phyloP scores from a whole-genome alignment of 768 basidiomycete genomes.

The Rhizopogon roseolus region DNA sequence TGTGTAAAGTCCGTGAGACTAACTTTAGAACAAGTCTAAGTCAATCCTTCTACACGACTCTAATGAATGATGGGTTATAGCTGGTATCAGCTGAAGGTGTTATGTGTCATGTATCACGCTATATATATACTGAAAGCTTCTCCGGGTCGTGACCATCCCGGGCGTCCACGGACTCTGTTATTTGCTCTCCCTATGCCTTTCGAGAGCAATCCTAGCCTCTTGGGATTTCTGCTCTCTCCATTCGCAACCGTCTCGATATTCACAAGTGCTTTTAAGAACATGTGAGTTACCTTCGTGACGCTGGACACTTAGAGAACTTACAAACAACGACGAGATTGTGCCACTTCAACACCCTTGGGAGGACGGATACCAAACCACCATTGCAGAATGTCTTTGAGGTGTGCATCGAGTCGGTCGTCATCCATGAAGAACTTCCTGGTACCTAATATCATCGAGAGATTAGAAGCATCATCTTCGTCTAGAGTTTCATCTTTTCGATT shows the following conservation, averaged over 20 bases:
- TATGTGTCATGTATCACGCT: too few species aligned
- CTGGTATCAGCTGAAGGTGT: too few species aligned
- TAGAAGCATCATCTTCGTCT: not conserved
- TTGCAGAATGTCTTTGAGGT: constrained; percentile 49
- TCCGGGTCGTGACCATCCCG: not conserved
- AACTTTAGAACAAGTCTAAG: too few species aligned
- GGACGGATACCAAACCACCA: constrained; percentile 77
- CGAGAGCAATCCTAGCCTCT: constrained; percentile 19
- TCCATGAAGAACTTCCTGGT: constrained; percentile 55
- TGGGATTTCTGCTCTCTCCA: constrained; percentile 58
- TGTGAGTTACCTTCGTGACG: not conserved
- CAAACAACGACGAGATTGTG: constrained; percentile 61
- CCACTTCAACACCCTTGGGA: constrained; percentile 64
- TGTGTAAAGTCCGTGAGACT: too few species aligned
- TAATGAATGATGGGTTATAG: too few species aligned
- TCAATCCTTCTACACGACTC: too few species aligned
- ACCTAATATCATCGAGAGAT: constrained; percentile 52
- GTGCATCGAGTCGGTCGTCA: constrained; percentile 42
- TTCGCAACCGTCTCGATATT: constrained; percentile 73
- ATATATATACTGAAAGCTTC: not conserved
- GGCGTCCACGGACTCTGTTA: not conserved
- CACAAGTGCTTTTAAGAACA: constrained; percentile 48
- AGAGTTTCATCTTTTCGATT: not conserved
- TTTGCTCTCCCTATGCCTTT: not conserved
- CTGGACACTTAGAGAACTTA: constrained; percentile 32